Base-by-base conservation (phyloP, 768 basidiomycete genomes). In the Daedaleopsis sinensis region DNA sequence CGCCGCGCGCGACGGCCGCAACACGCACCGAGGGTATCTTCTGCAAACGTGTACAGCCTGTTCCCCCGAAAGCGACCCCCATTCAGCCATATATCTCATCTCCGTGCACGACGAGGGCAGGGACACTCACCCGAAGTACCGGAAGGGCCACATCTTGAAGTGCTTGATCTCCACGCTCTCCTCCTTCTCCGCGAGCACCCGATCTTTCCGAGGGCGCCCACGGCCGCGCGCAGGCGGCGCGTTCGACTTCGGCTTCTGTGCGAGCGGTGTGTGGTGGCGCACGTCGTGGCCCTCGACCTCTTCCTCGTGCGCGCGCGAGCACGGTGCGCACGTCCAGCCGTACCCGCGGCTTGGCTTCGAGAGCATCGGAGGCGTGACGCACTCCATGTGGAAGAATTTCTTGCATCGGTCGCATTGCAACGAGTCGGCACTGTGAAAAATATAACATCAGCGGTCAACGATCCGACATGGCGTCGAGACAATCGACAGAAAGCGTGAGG, bases 311-410 rank as follows among this genome's bases (percentile, higher is more conserved):
- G 84, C 84, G 55, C 87, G 84, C 12, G 94, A 91, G 73, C 96
- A 98, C 1, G 94, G 93, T 0, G 93, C 92, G 69, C 96, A 98
- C 11, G 94, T 94, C 96, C 96, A 98, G 21, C 93, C 94, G 76
- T 98, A 98, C 48, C 96, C 96, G 64, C 94, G 86, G 23, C 94
- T 93, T 15, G 96, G 96, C 74, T 98, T 98, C 2, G 90, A 90
- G 18, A 83, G 79, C 9, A 98, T 78, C 3, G 96, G 96, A 23
- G 96, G 96, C 65, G 93, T 90, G 55, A 97, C 90, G 72, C 96
- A 98, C 59, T 81, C 74, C 91, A 98, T 96, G 75, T 98, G 96
- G 77, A 95, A 98, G 77, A 88, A 91, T 57, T 85, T 86, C 78
- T 94, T 93, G 83, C 96, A 98, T 50, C 89, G 82, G 72, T 93